Conservation (phyloP, 805 yeast species). For the Candida cerambycidarum region DNA sequence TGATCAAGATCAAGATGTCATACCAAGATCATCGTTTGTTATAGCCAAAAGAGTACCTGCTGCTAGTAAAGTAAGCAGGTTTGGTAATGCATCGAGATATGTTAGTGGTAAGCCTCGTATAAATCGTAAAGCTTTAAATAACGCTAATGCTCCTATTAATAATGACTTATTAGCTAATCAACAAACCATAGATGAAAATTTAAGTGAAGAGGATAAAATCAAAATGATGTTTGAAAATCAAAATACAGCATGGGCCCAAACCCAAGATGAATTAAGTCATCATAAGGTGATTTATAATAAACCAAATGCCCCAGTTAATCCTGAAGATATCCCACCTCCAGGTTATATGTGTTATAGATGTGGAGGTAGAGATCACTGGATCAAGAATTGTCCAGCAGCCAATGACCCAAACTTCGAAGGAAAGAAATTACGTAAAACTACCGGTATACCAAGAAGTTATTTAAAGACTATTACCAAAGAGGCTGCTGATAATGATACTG, state of each 20-base stretch:
- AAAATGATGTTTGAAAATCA: conserved; percentile 90
- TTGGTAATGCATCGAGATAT: conserved; percentile 64
- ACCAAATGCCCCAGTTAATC: conserved; percentile 30
- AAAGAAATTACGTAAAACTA: conserved; percentile 83
- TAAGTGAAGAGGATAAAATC: conserved; percentile 84
- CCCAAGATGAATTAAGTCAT: conserved; percentile 86
- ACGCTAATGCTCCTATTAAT: conserved; percentile 21
- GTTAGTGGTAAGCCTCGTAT: conserved; percentile 67
- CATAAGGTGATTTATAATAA: conserved; percentile 73
- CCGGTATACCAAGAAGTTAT: conserved; percentile 96
- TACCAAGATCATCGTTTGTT: conserved; percentile 85
- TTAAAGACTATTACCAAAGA: conserved; percentile 85
- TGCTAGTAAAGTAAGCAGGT: conserved; percentile 37
- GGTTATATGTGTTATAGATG: conserved; percentile 96
- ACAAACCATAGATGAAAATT: conserved; percentile 35
- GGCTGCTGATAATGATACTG: conserved; percentile 49
- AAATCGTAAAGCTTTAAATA: conserved; percentile 39
- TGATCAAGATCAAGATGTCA: conserved; percentile 84
- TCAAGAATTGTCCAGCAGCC: conserved; percentile 91
- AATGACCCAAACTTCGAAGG: conserved; percentile 94
- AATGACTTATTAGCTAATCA: conserved; percentile 18
- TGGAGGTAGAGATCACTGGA: conserved; percentile 92
- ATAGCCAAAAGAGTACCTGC: conserved; percentile 80
- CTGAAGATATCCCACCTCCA: conserved; percentile 86
- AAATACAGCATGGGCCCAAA: conserved; percentile 90